Evolutionary conservation across 2,329 filamentous ascomycete genomes (phyloP), one percentile per base, ranked within the genome.

Genomic region (Leptosphaerulina australis): DNA sequence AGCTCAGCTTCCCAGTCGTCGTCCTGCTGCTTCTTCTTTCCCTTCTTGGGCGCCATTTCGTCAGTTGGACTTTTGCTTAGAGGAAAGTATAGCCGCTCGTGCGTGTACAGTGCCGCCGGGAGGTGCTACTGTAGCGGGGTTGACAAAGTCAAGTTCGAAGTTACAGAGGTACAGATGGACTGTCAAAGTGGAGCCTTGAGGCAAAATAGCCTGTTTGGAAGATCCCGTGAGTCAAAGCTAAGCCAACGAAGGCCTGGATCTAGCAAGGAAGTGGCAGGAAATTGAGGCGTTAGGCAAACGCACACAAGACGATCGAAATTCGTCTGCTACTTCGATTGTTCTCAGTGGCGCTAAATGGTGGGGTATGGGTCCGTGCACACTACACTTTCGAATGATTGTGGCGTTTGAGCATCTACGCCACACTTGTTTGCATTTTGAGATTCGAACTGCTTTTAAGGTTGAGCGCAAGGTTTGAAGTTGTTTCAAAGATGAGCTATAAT

Each of bases 1-100:
- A 97, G 81, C 58, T 96, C 91, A 47, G 89, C 86, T 75, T 97
- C 94, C 93, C 93, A 97, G 81, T 97, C 91, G 70, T 96, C 91
- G 69, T 96, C 90, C 71, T 89, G 84, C 73, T 85, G 87, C 74
- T 86, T 87, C 81, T 93, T 95, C 77, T 87, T 88, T 73, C 87
- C 88, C 84, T 96, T 97, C 81, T 97, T 97, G 56, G 92, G 92
- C 69, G 92, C 79, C 93, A 97, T 97, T 55, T 75, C 80, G 74
- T 44, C 28, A 29, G 45, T 31, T 14, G 38, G 37, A 28, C 34
- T 44, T 24, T 17, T 31, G n/a, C 34, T 36, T 25, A 18, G 33
- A 15, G 12, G 18, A 7, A 15, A 28, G 40, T 41, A 38, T 21
- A 22, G 48, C 25, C 38, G 37, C 49, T 51, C 44, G 29, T 26